Percentiles rank a stretch among this genome's conserved stretches.
Evolutionary conservation across 371 early-diverging fungal species (phyloP).

Genomic region (Basidiobolus meristosporus): DNA sequence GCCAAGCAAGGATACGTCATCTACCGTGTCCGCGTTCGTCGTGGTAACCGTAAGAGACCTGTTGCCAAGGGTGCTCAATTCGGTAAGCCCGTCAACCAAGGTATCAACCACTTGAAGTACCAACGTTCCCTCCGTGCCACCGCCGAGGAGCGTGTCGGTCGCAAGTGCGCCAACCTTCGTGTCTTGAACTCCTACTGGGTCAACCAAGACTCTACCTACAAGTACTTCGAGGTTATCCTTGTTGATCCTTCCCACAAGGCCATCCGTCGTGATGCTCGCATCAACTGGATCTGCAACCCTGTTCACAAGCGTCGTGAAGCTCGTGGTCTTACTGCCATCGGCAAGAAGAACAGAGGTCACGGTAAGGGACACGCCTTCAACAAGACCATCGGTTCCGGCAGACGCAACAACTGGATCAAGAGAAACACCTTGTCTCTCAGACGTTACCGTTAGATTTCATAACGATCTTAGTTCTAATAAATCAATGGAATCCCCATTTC

Average conservation of each 20-base stretch:
- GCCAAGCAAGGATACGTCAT: constrained; percentile 97
- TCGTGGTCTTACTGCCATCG: constrained; percentile 92
- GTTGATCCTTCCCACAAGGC: constrained; percentile 95
- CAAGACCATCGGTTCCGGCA: constrained; percentile 96
- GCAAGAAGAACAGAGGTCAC: constrained; percentile 93
- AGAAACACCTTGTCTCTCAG: constrained; percentile 65
- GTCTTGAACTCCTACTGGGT: constrained; percentile 99
- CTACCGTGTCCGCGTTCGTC: constrained; percentile 95
- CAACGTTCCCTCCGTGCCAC: constrained; percentile 80
- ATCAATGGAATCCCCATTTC: too few relatives aligned
- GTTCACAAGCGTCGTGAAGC: constrained; percentile 98
- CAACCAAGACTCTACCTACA: constrained; percentile 95
- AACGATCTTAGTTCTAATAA: background rate
- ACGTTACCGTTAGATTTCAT: constrained; percentile 48
- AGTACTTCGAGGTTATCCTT: constrained; percentile 97
- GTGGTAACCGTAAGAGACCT: constrained; percentile 94
- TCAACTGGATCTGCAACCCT: constrained; percentile 97
- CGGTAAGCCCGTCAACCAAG: constrained; percentile 96
- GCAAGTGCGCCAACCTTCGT: constrained; percentile 84
- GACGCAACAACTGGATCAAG: constrained; percentile 50
- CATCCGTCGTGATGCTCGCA: constrained; percentile 93
- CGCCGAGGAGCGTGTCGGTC: constrained; percentile 95
- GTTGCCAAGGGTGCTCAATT: constrained; percentile 92
- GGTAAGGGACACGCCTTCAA: constrained; percentile 97
- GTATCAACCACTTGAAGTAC: constrained; percentile 95